phyloP scores from a whole-genome alignment of 108 stramenopile species.

The Chaetoceros muelleri region DNA sequence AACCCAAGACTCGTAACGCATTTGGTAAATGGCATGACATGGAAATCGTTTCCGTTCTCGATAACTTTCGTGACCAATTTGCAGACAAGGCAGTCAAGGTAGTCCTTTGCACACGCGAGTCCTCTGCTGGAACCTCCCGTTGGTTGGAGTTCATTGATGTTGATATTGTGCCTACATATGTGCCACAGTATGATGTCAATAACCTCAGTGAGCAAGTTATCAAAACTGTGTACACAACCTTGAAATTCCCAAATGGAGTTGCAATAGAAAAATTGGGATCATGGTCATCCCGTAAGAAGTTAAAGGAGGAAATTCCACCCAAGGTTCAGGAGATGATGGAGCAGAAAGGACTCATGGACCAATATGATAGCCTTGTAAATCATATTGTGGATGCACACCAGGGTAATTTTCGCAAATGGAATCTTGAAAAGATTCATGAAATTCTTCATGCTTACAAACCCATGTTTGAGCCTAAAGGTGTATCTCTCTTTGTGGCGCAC shows the following conservation, averaged over 20 bases:
- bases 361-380: constrained; percentile 28
- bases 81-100: constrained; percentile 27
- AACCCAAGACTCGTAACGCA: constrained; percentile 19
- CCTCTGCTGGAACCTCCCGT: constrained; percentile 16
- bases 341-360: constrained; percentile 16
- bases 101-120: constrained; percentile 31
- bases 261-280: constrained; percentile 38
- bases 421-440: constrained; percentile 28
- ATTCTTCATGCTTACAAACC: constrained; percentile 21
- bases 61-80: constrained; percentile 38
- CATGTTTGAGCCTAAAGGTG: constrained; percentile 29
- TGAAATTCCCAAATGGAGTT: constrained; percentile 40
- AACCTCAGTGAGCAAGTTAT: constrained; percentile 31
- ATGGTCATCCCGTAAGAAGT: constrained; percentile 20
- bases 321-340: constrained; percentile 28
- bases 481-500: constrained; percentile 28
- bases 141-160: constrained; percentile 48
- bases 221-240: constrained; percentile 26
- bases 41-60: constrained; percentile 24
- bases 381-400: constrained; percentile 17
- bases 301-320: constrained; percentile 31
- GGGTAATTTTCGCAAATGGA: constrained; percentile 24
- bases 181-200: constrained; percentile 37
- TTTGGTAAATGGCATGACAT: constrained; percentile 39
- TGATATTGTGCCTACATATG: constrained; percentile 16